Conservation (phyloP, 2,329 filamentous ascomycete genomes). For the Penicillium sp. region DNA sequence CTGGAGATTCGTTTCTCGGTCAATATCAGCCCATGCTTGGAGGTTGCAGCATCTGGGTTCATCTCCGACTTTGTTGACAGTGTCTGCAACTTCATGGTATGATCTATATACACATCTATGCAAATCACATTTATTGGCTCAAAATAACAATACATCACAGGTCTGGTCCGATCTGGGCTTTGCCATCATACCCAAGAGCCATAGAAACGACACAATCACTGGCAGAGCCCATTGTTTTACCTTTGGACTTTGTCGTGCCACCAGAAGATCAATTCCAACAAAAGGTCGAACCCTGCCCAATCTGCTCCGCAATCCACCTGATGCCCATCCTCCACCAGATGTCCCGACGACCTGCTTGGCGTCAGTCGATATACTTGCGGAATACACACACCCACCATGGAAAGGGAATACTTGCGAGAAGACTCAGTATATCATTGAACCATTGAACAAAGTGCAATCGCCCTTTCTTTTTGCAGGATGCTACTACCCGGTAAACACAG, state of each 20-base stretch:
- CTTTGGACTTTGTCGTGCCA: slow-evolving; percentile 20
- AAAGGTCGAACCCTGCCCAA: slow-evolving; percentile 13
- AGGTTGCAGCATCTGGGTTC: slow-evolving; percentile 6
- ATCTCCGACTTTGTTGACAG: slow-evolving; percentile 18
- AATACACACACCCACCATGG: slow-evolving; percentile 6
- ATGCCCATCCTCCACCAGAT: slow-evolving; percentile 15
- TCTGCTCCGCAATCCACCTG: slow-evolving; percentile 12
- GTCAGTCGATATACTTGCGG: slow-evolving; percentile 20
- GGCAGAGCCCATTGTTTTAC: slow-evolving; percentile 13
- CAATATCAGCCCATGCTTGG: slow-evolving; percentile 2
- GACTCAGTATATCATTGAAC: background rate
- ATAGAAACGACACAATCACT: background rate
- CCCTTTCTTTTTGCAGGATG: background rate
- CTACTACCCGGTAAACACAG: background rate
- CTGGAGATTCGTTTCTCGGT: slow-evolving; percentile 27
- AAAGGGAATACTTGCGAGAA: background rate
- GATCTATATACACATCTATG: background rate
- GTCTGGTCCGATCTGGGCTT: slow-evolving; percentile 33
- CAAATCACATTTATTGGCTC: background rate
- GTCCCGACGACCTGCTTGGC: slow-evolving; percentile 16
- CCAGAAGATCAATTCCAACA: background rate
- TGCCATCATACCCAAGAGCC: slow-evolving; percentile 19
- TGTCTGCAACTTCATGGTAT: slow-evolving; percentile 26
- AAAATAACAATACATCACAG: slow-evolving; percentile 13
- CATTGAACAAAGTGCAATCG: background rate